Evolutionary conservation across 2,329 filamentous ascomycete species (phyloP), one percentile per base, ranked within the genome.

Genomic region (Neonectria ditissima): DNA sequence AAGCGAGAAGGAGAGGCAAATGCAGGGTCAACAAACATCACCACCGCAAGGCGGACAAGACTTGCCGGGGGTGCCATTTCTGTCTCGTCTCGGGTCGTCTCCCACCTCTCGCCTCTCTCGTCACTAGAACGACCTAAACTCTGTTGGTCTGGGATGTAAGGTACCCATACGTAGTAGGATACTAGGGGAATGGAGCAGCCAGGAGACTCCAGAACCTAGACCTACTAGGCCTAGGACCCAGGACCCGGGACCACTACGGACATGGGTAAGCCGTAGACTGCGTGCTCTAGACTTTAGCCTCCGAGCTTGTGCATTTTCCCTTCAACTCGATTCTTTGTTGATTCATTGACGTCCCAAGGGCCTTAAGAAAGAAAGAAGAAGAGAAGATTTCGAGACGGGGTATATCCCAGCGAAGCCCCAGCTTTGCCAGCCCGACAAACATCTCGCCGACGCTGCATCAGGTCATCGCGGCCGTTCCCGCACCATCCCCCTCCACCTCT

Each of bases 391-490:
- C 59, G 64, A 65, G 54, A 70, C 70, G 69, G 68, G 69, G 69
- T 64, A 62, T 45, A 71, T 73, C 69, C 69, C 66, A 71, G 71
- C 65, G 66, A 63, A 64, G 57, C 59, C 60, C 55, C 48, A 67
- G 60, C 14, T 37, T n/a, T 37, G 34, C 34, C 5, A 37, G 59
- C 48, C 63, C 67, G 59, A 69, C 54, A 56, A 55, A 69, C 68
- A 65, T 71, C 64, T 52, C 65, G 55, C 65, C 67, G 47, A 32
- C 64, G 62, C 60, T 69, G 67, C 68, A 73, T 73, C 71, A 71
- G 65, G 69, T 73, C 71, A 73, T 65, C 60, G 59, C 71, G 55
- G 67, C 59, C 68, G 64, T 71, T 73, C 62, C 66, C 67, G 67
- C 62, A 63, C 56, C 62, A 60, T 71, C 59, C 65, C 65, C 63